phyloP scores from a whole-genome alignment of 306 rosid species.

The Ceratonia siliqua region DNA sequence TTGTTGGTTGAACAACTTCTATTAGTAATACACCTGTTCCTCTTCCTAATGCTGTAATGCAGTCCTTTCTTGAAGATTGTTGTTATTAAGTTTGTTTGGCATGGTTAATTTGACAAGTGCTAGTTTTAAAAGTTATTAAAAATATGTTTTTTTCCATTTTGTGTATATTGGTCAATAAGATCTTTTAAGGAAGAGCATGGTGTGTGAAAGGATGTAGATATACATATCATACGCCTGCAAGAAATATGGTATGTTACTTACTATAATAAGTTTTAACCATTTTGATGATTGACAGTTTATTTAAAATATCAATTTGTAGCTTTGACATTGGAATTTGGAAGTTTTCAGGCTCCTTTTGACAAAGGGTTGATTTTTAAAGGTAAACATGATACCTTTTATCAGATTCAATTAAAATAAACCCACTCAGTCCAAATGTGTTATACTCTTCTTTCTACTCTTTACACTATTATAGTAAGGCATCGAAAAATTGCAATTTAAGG shows the following conservation, averaged over 20 bases:
- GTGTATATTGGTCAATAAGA: no score
- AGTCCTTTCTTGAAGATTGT: constrained; percentile 28
- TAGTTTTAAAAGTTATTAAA: no score
- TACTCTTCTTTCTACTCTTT: constrained; percentile 12
- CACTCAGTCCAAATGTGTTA: constrained; percentile 5
- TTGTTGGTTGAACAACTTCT: no score
- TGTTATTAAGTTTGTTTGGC: no score
- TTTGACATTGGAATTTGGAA: constrained; percentile 47
- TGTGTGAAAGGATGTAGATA: no score
- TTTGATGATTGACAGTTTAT: constrained; percentile 28
- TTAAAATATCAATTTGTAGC: constrained; percentile 41
- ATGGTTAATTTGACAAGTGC: no score
- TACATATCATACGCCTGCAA: no score
- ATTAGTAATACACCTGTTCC: neutral
- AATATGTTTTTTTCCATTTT: no score
- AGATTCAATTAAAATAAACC: constrained; percentile 15
- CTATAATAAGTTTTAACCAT: neutral
- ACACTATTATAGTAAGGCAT: neutral
- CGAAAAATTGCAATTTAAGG: constrained; percentile 8
- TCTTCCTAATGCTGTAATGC: constrained; percentile 75
- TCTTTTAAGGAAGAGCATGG: no score
- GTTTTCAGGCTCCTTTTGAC: constrained; percentile 33
- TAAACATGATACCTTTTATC: constrained; percentile 10
- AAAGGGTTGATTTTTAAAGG: constrained; percentile 52
- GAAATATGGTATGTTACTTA: no score